Percentiles rank a stretch among this genome's conserved stretches.
phyloP scores from a whole-genome alignment of 2,329 filamentous ascomycete species.

The Aspergillus ibericus region DNA sequence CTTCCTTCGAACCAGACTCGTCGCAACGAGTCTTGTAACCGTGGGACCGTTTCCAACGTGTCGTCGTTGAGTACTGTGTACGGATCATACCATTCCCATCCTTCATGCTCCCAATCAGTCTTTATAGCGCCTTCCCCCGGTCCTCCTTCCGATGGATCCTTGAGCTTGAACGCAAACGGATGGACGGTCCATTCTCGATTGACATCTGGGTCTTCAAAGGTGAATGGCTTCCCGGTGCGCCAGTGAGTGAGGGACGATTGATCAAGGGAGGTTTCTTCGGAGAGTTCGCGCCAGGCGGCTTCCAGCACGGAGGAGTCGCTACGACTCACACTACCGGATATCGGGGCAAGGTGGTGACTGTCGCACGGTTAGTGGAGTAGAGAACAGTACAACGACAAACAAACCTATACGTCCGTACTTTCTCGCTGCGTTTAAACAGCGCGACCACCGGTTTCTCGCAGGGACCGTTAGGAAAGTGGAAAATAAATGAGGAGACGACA shows the following conservation, averaged over 20 bases:
- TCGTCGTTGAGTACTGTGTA: conserved; percentile 49
- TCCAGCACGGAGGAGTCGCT: conserved; percentile 54
- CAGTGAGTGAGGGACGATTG: conserved; percentile 50
- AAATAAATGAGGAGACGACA: conserved; percentile 50
- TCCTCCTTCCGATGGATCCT: conserved; percentile 29
- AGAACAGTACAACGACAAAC: not conserved
- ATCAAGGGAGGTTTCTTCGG: conserved; percentile 61
- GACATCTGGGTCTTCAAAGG: conserved; percentile 55
- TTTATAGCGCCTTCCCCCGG: conserved; percentile 49
- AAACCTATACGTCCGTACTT: conserved; percentile 62
- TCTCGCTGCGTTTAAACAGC: conserved; percentile 61
- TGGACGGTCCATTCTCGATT: conserved; percentile 63
- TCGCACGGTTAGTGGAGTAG: not conserved
- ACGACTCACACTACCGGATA: conserved; percentile 61
- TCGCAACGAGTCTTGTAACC: conserved; percentile 57
- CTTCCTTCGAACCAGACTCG: conserved; percentile 61
- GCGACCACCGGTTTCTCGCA: conserved; percentile 51
- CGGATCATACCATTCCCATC: conserved; percentile 59
- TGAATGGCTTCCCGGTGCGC: conserved; percentile 60
- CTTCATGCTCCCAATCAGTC: conserved; percentile 64
- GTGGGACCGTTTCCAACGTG: conserved; percentile 56
- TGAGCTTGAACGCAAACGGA: conserved; percentile 59
- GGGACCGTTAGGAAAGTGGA: conserved; percentile 26
- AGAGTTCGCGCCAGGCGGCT: conserved; percentile 63
- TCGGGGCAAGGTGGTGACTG: conserved; percentile 57